These are phyloP conservation scores for Cercophora scortea DNA, from an alignment of 495 filamentous ascomycete species.

Conservation along the genomic window DNA sequence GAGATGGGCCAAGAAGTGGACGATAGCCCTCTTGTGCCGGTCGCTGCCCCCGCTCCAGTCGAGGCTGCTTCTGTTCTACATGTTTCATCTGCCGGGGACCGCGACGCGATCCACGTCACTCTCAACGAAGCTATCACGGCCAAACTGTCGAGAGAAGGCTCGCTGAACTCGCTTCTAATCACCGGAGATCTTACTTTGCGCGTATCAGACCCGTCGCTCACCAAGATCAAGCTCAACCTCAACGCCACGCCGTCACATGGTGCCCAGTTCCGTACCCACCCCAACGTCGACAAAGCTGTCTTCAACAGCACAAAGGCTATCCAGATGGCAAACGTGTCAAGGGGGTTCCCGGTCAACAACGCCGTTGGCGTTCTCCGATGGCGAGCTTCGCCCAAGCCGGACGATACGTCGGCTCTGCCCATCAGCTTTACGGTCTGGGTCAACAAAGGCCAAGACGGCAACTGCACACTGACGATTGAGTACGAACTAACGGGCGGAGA, in stretches of 20 bases:
- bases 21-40: conserved; percentile 65
- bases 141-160: conserved; percentile 77
- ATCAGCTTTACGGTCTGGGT: conserved; percentile 96
- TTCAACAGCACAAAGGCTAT: conserved; percentile 74
- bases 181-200: conserved; percentile 86
- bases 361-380: conserved; percentile 83
- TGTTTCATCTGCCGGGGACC: conserved; percentile 57
- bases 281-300: conserved; percentile 81
- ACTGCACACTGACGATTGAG: conserved; percentile 81
- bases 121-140: conserved; percentile 83
- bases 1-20: conserved; percentile 77
- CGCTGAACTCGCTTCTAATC: conserved; percentile 73
- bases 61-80: conserved; percentile 54
- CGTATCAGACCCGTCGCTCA: conserved; percentile 77
- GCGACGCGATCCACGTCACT: conserved; percentile 76
- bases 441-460: conserved; percentile 70
- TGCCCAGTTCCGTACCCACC: conserved; percentile 85
- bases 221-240: conserved; percentile 79
- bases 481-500: conserved; percentile 79
- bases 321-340: conserved; percentile 74
- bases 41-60: conserved; percentile 46
- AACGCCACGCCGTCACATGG: conserved; percentile 64
- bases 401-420: conserved; percentile 68
- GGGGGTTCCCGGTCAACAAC: conserved; percentile 87
- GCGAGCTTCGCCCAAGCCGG: conserved; percentile 65